phyloP scores from a whole-genome alignment of 2,329 filamentous ascomycete species.

The Ophiostoma perfectum region DNA sequence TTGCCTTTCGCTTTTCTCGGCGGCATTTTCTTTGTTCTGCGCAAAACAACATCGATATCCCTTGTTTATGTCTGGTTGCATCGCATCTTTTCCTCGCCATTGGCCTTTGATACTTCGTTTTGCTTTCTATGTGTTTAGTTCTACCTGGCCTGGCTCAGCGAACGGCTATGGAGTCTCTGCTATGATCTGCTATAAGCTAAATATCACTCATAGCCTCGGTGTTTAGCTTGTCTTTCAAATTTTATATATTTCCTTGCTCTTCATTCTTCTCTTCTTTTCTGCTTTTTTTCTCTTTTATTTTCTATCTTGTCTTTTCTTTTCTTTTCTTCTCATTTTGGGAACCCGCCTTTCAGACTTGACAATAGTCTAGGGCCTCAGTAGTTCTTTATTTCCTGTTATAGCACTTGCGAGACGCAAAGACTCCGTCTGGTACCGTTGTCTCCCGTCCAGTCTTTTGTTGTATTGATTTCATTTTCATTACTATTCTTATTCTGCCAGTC shows the following conservation, averaged over 20 bases:
- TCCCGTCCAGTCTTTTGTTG: too few relatives aligned
- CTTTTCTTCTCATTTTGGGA: too few relatives aligned
- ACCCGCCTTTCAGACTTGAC: too few relatives aligned
- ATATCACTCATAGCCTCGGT: background rate
- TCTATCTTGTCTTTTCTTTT: too few relatives aligned
- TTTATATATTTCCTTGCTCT: background rate
- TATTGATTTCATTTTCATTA: too few relatives aligned
- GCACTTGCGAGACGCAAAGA: too few relatives aligned
- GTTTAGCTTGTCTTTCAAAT: background rate
- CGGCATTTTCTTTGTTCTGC: background rate
- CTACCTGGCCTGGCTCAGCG: background rate
- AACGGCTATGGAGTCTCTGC: background rate
- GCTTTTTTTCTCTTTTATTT: background rate
- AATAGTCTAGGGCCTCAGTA: too few relatives aligned
- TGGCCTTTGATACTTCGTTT: background rate
- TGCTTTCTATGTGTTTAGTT: background rate
- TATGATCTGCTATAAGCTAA: background rate
- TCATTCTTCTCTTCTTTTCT: background rate
- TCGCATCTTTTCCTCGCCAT: background rate
- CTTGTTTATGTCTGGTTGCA: background rate
- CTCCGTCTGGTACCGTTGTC: too few relatives aligned
- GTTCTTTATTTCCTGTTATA: too few relatives aligned
- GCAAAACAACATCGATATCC: slow-evolving; percentile 9
- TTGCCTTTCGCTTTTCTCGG: background rate
- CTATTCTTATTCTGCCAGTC: too few relatives aligned